A percentile compares a stretch with the other conserved stretches of the same genome.
Evolutionary conservation across 1,284 basidiomycete genomes (phyloP).

Genomic region (Cutaneotrichosporon cutaneum): DNA sequence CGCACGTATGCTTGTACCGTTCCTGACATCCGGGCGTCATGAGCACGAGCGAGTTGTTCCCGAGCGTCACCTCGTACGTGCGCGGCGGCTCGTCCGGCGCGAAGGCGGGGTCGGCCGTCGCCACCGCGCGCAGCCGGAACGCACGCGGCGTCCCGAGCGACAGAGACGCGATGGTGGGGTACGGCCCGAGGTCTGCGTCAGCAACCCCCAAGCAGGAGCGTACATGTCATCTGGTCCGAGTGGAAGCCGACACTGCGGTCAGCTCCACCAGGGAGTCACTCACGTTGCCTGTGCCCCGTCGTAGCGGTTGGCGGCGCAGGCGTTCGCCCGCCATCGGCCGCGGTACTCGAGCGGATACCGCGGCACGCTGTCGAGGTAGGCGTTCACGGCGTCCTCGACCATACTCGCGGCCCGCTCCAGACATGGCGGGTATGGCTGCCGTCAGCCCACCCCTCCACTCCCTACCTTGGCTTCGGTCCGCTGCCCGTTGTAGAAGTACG

Average conservation of each 20-base stretch:
- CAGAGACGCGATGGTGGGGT: conserved; percentile 86
- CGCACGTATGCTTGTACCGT: conserved; percentile 66
- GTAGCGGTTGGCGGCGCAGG: conserved; percentile 88
- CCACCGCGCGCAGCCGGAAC: conserved; percentile 65
- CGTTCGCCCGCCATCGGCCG: conserved; percentile 78
- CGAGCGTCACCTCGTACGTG: conserved; percentile 78
- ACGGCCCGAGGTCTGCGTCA: conserved; percentile 72
- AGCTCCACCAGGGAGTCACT: conserved; percentile 12
- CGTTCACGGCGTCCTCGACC: conserved; percentile 74
- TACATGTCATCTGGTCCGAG: conserved; percentile 61
- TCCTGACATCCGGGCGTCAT: conserved; percentile 94
- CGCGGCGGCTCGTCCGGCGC: conserved; percentile 62
- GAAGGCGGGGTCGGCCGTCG: conserved; percentile 33
- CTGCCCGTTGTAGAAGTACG: conserved; percentile 38
- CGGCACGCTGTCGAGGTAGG: conserved; percentile 63
- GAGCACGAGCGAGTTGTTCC: conserved; percentile 84
- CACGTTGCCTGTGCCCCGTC: conserved; percentile 68
- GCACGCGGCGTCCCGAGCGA: conserved; percentile 77
- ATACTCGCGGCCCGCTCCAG: conserved; percentile 77
- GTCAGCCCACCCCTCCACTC: conserved; percentile 11
- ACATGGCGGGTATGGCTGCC: conserved; percentile 61
- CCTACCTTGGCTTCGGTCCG: conserved; percentile 22
- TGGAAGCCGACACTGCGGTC: conserved; percentile 72
- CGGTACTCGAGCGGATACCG: conserved; percentile 74
- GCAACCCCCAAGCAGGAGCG: conserved; percentile 20